A percentile compares a stretch with the other conserved stretches of the same genome.
These are phyloP conservation scores for Tolypocladium guangdongense DNA, from an alignment of 2,329 filamentous ascomycete genomes.

Conservation along the genomic window DNA sequence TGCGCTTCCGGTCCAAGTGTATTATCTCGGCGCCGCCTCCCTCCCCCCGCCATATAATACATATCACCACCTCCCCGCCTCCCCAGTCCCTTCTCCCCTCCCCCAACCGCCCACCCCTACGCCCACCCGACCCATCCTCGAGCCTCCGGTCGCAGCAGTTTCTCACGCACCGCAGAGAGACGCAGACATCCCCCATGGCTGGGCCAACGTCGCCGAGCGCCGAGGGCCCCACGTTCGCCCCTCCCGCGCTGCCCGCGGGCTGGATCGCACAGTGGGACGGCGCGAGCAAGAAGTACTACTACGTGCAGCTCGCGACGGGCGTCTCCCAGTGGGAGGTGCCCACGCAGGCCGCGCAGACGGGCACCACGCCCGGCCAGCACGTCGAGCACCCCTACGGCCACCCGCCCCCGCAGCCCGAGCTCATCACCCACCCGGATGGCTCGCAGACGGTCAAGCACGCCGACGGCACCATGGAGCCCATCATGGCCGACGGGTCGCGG, in stretches of 20 bases:
- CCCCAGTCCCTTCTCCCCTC: no score
- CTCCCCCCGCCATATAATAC: no score
- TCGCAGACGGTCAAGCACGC: slow-evolving; percentile 49
- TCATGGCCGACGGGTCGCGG: slow-evolving; percentile 40
- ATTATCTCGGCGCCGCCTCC: not conserved
- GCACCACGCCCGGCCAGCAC: slow-evolving; percentile 45
- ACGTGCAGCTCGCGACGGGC: slow-evolving; percentile 61
- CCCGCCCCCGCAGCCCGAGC: slow-evolving; percentile 38
- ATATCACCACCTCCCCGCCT: not conserved
- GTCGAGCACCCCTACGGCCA: slow-evolving; percentile 51
- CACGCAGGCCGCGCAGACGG: slow-evolving; percentile 50
- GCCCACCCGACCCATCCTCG: not conserved
- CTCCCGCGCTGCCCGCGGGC: slow-evolving; percentile 50
- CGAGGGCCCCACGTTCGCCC: slow-evolving; percentile 48
- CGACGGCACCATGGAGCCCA: slow-evolving; percentile 51
- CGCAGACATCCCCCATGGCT: slow-evolving; percentile 30
- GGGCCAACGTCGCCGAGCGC: slow-evolving; percentile 46
- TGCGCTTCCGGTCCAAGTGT: not conserved
- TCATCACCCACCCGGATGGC: slow-evolving; percentile 53
- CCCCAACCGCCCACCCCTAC: not conserved
- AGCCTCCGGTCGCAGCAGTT: not conserved
- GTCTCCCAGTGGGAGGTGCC: slow-evolving; percentile 66
- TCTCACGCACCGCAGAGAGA: slow-evolving; percentile 1
- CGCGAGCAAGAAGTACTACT: slow-evolving; percentile 55
- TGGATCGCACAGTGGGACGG: slow-evolving; percentile 64